Base-by-base conservation (phyloP, 371 early-diverging fungal species). In the Lichtheimia ramosa region DNA sequence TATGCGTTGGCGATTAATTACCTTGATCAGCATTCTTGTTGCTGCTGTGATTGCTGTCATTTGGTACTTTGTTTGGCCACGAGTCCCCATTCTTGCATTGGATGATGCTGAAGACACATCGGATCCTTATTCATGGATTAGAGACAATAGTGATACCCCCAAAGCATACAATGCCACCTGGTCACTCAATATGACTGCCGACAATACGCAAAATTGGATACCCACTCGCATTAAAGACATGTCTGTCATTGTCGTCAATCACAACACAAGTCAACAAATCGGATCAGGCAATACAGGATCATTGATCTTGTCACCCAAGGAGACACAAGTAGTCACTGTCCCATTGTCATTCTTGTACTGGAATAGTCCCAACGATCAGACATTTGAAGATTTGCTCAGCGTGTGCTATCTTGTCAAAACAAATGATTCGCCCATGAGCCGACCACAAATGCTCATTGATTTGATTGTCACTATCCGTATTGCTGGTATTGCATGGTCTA, bases 41-140 rank as follows among this genome's bases (percentile, higher is more conserved):
- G 49, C 63, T 43, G 54, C 61, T 8, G 42, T 69, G 23, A 56
- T 74, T 2, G 65, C 48, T 7, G 49, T 79, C 0, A 41, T 74
- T 4, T 70, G 74, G 66, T 75, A 66, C 53, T 71, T 79, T 65
- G 75, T 75, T 3, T 79, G 79, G 74, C 79, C 79, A 1, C 68
- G 79, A 7, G 48, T 51, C 8, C 75, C 74, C 0, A 58, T 54
- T 14, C 43, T 79, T 8, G 43, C 24, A 5, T 65, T 66, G 27
- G 15, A 53, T 2, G 65, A 63, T 24, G 70, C 66, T 0, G 63
- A 54, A 3, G 28, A 41, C 3, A 0, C 68, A 66, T 61, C 71
- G 64, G 3, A 55, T 50, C 14, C 43, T 57, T 3, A 56, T 21
- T 49, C 51, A 56, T 42, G n/a, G 46, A 46, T 40, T 62, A 25